Base-by-base conservation (phyloP, 371 early-diverging fungal species). In the Encephalitozoon cuniculi region DNA sequence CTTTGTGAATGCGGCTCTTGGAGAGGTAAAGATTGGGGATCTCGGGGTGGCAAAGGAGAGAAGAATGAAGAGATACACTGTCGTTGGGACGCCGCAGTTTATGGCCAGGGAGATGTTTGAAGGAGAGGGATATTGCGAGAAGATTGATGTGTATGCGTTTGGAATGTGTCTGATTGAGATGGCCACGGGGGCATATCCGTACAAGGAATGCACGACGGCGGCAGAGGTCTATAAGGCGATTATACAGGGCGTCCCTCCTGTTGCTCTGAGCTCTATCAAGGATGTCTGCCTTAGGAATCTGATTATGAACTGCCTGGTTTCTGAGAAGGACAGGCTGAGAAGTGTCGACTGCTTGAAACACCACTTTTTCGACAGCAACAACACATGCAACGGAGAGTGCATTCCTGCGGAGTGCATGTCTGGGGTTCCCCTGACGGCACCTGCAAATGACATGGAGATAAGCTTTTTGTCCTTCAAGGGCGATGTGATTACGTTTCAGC, bases 1-100 rank as follows among this genome's bases (percentile, higher is more conserved):
- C 66, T 93, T 93, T 80, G 90, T 93, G 75, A 92, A 91, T 77
- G 91, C 91, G n/a, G 88, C 90, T 0, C 89, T 90, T 73, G 92
- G 92, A 37, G 91, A 91, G 81, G 90, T 91, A 53, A 93, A 93
- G 80, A 92, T 93, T 79, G 93, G 93, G 53, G 93, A 93, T 82
- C 88, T 93, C 88, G 93, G 93, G 11, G 89, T 90, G 0, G 91
- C 93, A 4, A 90, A 89, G 81, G 90, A 91, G 85, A 90, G 87
- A 77, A 78, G 83, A 51, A 87, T 88, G 85, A 90, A 91, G 67
- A 89, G 90, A 74, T 91, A 91, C 72, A 92, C 92, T 0, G 87
- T 93, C 34, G 90, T 91, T 68, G 91, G 92, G 21, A 92, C 93
- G 0, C 92, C 92, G 28, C 91, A 93, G 84, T 93, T 91, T 90